Evolutionary conservation across 495 filamentous ascomycete species (phyloP).

Genomic region (Lasiosphaeris hirsuta): DNA sequence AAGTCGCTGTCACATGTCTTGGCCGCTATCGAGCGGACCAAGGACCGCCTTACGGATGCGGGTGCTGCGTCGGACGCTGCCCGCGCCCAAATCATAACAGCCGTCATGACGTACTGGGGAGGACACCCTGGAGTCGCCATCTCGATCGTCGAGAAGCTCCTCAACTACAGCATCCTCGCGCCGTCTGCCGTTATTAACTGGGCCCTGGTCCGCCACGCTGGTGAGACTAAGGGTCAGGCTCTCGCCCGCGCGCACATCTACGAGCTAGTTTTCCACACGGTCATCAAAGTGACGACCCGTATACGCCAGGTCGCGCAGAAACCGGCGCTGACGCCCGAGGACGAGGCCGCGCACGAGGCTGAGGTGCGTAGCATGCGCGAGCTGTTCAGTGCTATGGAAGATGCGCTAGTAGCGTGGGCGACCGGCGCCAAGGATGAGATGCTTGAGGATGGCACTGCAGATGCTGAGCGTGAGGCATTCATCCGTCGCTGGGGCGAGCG

Average conservation of each 20-base stretch:
- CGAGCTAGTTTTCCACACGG: slow-evolving; percentile 84
- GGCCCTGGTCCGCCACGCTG: slow-evolving; percentile 62
- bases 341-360: slow-evolving; percentile 51
- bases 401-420: slow-evolving; percentile 71
- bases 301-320: slow-evolving; percentile 76
- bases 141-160: slow-evolving; percentile 90
- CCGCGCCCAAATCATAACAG: slow-evolving; percentile 80
- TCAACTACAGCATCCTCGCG: slow-evolving; percentile 93
- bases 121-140: slow-evolving; percentile 91
- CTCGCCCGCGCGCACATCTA: slow-evolving; percentile 73
- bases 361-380: slow-evolving; percentile 71
- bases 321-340: slow-evolving; percentile 36
- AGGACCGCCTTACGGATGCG: slow-evolving; percentile 79
- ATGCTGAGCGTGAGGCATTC: slow-evolving; percentile 56
- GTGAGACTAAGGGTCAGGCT: slow-evolving; percentile 53
- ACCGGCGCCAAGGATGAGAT: slow-evolving; percentile 68
- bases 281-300: slow-evolving; percentile 88
- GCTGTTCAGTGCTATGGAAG: slow-evolving; percentile 77
- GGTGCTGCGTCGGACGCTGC: slow-evolving; percentile 68
- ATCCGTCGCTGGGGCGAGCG: slow-evolving; percentile 77
- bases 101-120: slow-evolving; percentile 89
- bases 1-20: slow-evolving; percentile 96
- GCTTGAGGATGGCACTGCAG: slow-evolving; percentile 47
- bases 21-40: slow-evolving; percentile 92
- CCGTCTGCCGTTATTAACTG: slow-evolving; percentile 82